Conservation (phyloP, 1,139 yeast species). For the Yamadazyma friedrichii region DNA sequence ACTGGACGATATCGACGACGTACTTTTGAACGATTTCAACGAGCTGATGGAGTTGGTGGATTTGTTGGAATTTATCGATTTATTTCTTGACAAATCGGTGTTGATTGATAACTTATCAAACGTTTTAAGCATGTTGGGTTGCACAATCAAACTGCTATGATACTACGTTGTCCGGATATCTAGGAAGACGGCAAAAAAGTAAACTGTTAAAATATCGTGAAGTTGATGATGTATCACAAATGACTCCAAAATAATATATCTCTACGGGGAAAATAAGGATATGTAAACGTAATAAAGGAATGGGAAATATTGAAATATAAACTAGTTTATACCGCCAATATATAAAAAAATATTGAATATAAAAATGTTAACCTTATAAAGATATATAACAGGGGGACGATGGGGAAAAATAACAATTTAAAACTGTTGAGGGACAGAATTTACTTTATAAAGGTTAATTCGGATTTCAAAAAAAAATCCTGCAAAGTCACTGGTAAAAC, state of each 20-base stretch:
- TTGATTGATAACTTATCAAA: conserved; percentile 15
- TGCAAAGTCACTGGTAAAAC: too few species aligned
- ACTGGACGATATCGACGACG: conserved; percentile 9
- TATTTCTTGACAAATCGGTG: conserved; percentile 14
- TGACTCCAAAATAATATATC: too few species aligned
- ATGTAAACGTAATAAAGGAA: too few species aligned
- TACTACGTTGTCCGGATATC: too few species aligned
- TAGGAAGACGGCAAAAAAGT: too few species aligned
- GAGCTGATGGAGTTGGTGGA: conserved; percentile 8
- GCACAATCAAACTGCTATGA: too few species aligned
- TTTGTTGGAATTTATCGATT: conserved; percentile 8
- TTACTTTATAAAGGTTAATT: conserved; percentile 1
- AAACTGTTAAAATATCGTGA: too few species aligned
- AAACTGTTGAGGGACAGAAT: neutral
- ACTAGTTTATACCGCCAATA: neutral
- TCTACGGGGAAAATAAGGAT: too few species aligned
- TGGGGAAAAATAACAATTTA: neutral
- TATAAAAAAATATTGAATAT: neutral
- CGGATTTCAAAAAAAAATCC: neutral
- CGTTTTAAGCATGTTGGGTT: conserved; percentile 17
- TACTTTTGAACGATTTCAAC: conserved; percentile 11
- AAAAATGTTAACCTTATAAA: neutral
- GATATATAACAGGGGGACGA: too few species aligned
- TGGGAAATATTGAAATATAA: neutral
- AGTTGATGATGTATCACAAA: too few species aligned